Conservation (phyloP, 1,284 basidiomycete genomes). For the Fistulinella staudtii region DNA sequence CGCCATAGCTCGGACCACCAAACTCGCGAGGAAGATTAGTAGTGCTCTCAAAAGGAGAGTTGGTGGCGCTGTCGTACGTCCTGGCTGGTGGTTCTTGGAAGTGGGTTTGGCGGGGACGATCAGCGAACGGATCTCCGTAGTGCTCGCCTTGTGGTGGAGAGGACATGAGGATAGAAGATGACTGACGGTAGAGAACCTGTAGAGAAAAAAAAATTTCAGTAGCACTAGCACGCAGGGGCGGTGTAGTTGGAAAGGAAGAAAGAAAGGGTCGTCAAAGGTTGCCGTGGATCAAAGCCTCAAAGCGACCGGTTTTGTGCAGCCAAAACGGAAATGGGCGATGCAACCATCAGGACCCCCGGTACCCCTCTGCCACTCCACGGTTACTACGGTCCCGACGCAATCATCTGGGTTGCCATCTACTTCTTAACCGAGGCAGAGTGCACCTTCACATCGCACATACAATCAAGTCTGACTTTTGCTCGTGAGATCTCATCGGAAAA, state of each 20-base stretch:
- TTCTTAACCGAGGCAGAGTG: no score
- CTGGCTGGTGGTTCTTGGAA: constrained; percentile 51
- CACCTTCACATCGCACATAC: no score
- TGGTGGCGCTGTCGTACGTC: constrained; percentile 41
- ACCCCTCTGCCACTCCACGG: constrained; percentile 18
- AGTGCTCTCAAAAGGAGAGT: constrained; percentile 50
- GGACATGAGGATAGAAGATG: constrained; percentile 39
- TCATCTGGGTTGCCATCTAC: not conserved
- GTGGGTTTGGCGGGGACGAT: constrained; percentile 55
- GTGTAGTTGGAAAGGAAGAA: constrained; percentile 6
- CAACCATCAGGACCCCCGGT: constrained; percentile 31
- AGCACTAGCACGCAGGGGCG: constrained; percentile 8
- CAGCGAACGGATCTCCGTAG: constrained; percentile 66
- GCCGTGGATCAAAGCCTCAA: constrained; percentile 11
- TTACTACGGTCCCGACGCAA: no score
- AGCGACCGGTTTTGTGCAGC: constrained; percentile 25
- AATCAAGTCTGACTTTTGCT: no score
- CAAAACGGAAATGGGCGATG: constrained; percentile 32
- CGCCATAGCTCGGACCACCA: constrained; percentile 43
- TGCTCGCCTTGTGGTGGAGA: constrained; percentile 41
- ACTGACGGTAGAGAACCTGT: constrained; percentile 6
- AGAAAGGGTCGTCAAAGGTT: constrained; percentile 17
- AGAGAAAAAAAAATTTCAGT: constrained; percentile 8
- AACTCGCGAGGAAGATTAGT: constrained; percentile 54
- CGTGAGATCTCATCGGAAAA: no score